Evolutionary conservation across 345 rosid species (phyloP).

Genomic region (Lagerstroemia speciosa): DNA sequence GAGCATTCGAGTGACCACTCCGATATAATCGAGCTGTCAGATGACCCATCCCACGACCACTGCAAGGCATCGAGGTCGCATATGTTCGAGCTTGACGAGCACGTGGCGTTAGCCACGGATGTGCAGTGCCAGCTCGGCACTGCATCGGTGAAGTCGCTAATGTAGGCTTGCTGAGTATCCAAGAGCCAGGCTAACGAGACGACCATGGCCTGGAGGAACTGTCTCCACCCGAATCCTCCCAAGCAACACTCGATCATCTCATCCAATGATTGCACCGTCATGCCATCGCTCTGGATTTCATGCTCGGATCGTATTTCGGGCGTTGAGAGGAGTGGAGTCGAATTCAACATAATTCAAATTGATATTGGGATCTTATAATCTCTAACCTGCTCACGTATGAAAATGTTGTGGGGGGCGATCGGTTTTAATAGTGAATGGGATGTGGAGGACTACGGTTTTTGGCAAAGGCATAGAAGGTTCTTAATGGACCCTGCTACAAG

Average conservation of each 20-base stretch:
- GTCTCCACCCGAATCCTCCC: conserved; percentile 6
- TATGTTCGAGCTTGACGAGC: conserved; percentile 3
- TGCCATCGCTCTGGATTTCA: background rate
- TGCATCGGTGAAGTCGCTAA: conserved; percentile 17
- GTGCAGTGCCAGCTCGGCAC: conserved; percentile 19
- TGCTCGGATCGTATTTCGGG: background rate
- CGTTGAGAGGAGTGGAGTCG: conserved; percentile 3
- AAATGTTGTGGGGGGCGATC: background rate
- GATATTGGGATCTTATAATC: background rate
- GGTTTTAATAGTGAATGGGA: background rate
- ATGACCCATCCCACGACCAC: conserved; percentile 15
- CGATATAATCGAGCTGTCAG: conserved; percentile 11
- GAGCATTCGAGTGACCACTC: conserved; percentile 20
- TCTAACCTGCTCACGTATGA: background rate
- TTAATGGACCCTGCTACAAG: no score
- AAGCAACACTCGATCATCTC: conserved; percentile 8
- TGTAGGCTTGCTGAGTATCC: conserved; percentile 16
- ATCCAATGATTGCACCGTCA: background rate
- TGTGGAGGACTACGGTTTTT: no score
- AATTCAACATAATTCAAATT: conserved; percentile 12
- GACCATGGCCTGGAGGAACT: conserved; percentile 16
- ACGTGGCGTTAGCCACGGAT: background rate
- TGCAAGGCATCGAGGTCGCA: background rate
- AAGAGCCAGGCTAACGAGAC: conserved; percentile 17
- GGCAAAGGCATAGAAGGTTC: no score